Evolutionary conservation across 75 land plant species (phyloP).

Genomic region (Pinus tabuliformis): DNA sequence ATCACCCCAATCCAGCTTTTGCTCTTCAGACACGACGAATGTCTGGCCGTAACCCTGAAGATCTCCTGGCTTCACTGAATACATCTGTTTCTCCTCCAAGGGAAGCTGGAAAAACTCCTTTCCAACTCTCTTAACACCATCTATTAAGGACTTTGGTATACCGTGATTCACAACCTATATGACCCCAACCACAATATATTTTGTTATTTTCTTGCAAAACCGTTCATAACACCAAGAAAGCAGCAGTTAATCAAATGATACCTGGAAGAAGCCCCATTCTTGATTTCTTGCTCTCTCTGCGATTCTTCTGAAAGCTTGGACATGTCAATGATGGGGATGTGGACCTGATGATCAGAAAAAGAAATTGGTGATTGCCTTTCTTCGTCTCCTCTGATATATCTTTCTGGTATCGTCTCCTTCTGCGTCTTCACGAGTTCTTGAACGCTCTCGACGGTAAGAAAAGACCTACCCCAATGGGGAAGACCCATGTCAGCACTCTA

Average conservation of each 20-base stretch:
- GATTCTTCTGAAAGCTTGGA: neutral
- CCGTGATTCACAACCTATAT: constrained; percentile 23
- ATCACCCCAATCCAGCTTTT: constrained; percentile 8
- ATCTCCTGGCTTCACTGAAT: constrained; percentile 12
- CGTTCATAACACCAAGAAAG: no score
- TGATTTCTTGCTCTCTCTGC: constrained; percentile 1
- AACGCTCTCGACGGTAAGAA: neutral
- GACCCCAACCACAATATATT: neutral
- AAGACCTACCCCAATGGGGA: neutral
- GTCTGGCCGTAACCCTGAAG: constrained; percentile 42
- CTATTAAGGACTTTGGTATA: constrained; percentile 4
- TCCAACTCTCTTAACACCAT: constrained; percentile 11
- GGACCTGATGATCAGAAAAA: neutral
- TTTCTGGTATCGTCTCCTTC: neutral
- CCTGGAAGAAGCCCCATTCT: constrained; percentile 58
- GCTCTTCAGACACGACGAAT: constrained; percentile 9
- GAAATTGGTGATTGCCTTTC: neutral
- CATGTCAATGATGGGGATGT: neutral
- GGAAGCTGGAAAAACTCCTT: constrained; percentile 48
- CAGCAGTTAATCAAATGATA: neutral
- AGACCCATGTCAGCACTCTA: neutral
- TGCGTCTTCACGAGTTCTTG: neutral
- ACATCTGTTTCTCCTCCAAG: constrained; percentile 37
- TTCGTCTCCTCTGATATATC: neutral
- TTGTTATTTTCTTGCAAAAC: no score